Evolutionary conservation across 75 land plant genomes (phyloP), one percentile per base, ranked within the genome.

Genomic region (Selaginella tamariscina): DNA sequence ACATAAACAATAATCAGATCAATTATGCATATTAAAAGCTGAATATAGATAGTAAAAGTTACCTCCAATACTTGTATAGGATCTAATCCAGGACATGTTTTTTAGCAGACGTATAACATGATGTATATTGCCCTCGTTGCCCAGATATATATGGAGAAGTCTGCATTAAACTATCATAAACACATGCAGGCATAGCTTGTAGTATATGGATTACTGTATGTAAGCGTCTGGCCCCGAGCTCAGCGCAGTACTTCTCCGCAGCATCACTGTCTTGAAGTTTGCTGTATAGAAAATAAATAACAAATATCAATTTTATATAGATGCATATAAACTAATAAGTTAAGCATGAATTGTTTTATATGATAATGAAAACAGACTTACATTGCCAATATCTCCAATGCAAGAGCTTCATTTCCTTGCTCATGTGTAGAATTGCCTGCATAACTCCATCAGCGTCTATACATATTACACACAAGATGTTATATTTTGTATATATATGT

Each of bases 201-300:
- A 39, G 11, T 39, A 15, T 68, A 66, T 49, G 56, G 32, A 81
- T 59, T 21, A 93, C 98, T 86, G 88, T 88, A 91, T 82, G 72
- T 95, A 95, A 32, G 89, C 97, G 78, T 95, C 99, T 30, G 83
- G 83, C 75, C 92, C 97, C 99, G 71, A 95, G 85, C 78, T 95
- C 87, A 55, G 80, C 83, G 76, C 99, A 95, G 73, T 95, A 95
- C 26, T 78, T 81, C 32, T 91, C 89, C 56, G 99, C 99, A 26
- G 93, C 92, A 75, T 95, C 92, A 76, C 82, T 81, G 68, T 95
- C 91, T 69, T 86, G 96, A 69, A 95, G 79, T 71, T 95, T 95
- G 80, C 97, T 95, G 77, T 30, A 30, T 64, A 20, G 31, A 39
- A 39, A 5, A 39, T 5, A 26, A 73, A 60, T 28, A 29, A 23